Conservation (phyloP, 345 rosid genomes). For the Gossypium thurberi region DNA sequence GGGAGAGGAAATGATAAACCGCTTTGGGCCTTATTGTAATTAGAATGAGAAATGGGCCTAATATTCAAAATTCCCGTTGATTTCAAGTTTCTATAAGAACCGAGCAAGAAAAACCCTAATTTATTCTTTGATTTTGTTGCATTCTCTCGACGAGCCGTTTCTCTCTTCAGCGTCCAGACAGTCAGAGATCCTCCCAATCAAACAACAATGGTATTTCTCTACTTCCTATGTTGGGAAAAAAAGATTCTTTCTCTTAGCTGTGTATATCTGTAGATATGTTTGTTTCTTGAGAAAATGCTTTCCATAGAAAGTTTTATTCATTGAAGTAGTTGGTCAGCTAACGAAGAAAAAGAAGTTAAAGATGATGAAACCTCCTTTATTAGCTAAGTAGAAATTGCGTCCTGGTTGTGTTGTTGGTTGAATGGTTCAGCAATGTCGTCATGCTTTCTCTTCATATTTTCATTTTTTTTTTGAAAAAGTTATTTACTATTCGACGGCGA, state of each 20-base stretch:
- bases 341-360: neutral
- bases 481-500: neutral
- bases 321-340: neutral
- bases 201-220: neutral
- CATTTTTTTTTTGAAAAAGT: neutral
- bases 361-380: neutral
- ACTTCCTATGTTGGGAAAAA: neutral
- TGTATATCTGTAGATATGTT: neutral
- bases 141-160: neutral
- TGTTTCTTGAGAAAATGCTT: neutral
- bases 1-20: neutral
- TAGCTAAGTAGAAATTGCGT: neutral
- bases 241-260: neutral
- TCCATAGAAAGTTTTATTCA: neutral
- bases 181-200: neutral
- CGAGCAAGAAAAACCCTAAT: conserved; percentile 1
- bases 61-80: neutral
- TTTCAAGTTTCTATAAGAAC: neutral
- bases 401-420: neutral
- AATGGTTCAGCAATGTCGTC: neutral
- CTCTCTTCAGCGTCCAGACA: neutral
- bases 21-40: neutral
- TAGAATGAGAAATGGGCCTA: neutral
- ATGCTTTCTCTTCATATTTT: neutral
- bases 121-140: neutral